Base-by-base conservation (phyloP, 1,139 yeast species). In the Yamadazyma triangularis region DNA sequence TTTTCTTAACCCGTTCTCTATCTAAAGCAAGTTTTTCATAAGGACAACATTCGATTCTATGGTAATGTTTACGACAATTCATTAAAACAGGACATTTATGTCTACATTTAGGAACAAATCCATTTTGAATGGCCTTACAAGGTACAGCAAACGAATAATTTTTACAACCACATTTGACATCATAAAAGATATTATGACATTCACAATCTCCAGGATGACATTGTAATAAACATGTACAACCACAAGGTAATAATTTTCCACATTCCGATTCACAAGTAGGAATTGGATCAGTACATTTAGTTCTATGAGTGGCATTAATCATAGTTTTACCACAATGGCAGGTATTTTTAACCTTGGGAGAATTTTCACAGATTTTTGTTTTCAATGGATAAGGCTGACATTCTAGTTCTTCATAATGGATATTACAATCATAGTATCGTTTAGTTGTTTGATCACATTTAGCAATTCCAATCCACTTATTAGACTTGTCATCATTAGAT, bases 131-230 rank as follows among this genome's bases (percentile, higher is more conserved):
- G 40, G 81, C 74, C 29, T 60, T 60, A 49, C 95, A 86, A 1
- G 93, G 81, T 4, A 81, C 81, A 8, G 68, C 49, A 51, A 61
- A 84, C 8, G 58, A 47, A 25, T 69, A 62, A 38, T 64, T 60
- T 2, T 66, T 70, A 51, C 87, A 79, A 1, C 61, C 49, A 48
- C 87, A 79, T 30, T 57, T 63, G n/a, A 51, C 45, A n/a, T 71
- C 70, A n/a, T n/a, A n/a, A 6, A 18, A 18, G 16, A 58, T 43
- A 28, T 60, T 58, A 39, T 56, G 64, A 53, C 96, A 88, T 18
- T 78, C 70, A 50, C 96, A 88, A 2, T 69, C 70, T 2, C 95
- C 96, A 9, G 65, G 68, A 52, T 88, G 97, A 53, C 97, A 88
- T 29, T 63, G 62, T 51, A 74, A 64, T 36, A 67, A 61, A 53